Percentiles rank a stretch among this genome's conserved stretches.
phyloP scores from a whole-genome alignment of 176 grass and related monocot genomes.

The Tillandsia fasciculata region DNA sequence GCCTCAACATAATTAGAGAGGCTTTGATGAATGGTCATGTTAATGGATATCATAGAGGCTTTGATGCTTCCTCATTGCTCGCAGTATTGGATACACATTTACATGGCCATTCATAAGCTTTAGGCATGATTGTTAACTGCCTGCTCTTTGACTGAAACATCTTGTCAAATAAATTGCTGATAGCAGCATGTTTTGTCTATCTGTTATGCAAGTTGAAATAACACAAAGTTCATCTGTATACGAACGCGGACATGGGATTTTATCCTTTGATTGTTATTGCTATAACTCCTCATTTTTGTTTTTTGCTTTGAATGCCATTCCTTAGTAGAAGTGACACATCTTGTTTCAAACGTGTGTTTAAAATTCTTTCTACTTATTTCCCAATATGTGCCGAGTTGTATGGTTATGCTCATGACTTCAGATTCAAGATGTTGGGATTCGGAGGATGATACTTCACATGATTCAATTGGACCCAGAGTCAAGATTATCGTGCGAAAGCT shows the following conservation, averaged over 20 bases:
- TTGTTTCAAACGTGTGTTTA: background rate
- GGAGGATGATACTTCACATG: conserved; percentile 98
- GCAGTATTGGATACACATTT: background rate
- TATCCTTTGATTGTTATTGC: background rate
- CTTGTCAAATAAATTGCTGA: background rate
- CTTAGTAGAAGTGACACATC: background rate
- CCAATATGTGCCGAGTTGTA: background rate
- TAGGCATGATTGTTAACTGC: background rate
- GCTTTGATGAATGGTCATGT: background rate
- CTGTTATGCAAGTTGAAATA: background rate
- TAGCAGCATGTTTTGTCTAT: background rate
- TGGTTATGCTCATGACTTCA: conserved; percentile 35
- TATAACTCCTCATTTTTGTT: background rate
- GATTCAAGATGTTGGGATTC: conserved; percentile 93
- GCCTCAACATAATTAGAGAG: too few species aligned
- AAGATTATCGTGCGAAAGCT: conserved; percentile 71
- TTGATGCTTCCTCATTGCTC: background rate
- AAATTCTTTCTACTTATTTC: conserved; percentile 15
- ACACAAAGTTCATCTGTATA: background rate
- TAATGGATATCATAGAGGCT: background rate
- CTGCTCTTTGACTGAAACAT: background rate
- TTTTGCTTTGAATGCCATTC: background rate
- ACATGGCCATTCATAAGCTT: background rate
- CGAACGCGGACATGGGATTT: background rate
- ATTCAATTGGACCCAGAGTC: conserved; percentile 87